Base-by-base conservation (phyloP, 345 rosid species). In the Arabis alpina region DNA sequence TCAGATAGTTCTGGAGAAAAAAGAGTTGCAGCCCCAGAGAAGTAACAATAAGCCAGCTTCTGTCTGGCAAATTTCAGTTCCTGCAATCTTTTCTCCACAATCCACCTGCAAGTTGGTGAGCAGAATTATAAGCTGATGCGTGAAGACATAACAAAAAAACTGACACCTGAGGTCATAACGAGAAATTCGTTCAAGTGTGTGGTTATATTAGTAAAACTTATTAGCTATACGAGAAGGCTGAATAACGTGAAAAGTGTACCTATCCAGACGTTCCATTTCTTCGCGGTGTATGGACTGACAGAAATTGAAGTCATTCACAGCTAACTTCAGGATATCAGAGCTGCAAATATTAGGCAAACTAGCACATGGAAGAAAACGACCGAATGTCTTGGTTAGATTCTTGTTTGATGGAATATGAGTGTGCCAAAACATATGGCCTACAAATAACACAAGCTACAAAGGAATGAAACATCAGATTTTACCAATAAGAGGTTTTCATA, bases 61-160 rank as follows among this genome's bases (percentile, higher is more conserved):
- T 92, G 96, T 68, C 96, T 76, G 0, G 94, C 92, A 83, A 92
- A 92, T 61, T 82, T 75, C 59, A 89, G 83, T 73, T 82, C 85
- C 83, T 88, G 91, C 80, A 92, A 74, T 78, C 79, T 73, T 12
- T 77, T 73, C 57, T 84, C 92, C 44, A 70, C 79, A 66, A 87
- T 72, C 96, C 98, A 89, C 63, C 98, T 92, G 85, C 74, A 70
- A 50, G 39, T 61, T 48, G 70, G 70, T 15, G 50, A 59, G 42
- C 54, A 50, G 40, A 15, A 37, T 60, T 57, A 56, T 6, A 50
- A 14, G 15, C 8, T 47, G 13, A 45, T 28, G 47, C 37, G 34
- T 54, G 32, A 62, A 71, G 10, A 47, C 25, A 44, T 23, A 44
- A 24, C 41, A 43, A 34, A 63, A 24, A 43, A 59, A 54, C 10